Base-by-base conservation (phyloP, 106 monocot species). In the Ottelia alismoides region DNA sequence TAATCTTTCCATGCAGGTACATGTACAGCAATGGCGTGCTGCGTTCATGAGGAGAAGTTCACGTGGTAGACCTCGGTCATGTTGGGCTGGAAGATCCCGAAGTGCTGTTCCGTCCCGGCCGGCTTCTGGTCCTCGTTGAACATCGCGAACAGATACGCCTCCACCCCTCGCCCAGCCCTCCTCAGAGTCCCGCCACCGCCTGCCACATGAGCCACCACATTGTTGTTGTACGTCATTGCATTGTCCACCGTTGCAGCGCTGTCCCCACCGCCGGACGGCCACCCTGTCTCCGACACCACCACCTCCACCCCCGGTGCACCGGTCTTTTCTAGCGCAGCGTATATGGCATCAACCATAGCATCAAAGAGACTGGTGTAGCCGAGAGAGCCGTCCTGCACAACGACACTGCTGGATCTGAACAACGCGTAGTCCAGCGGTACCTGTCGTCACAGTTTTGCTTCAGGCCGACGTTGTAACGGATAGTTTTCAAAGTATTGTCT, bases 261-360 rank as follows among this genome's bases (percentile, higher is more conserved):
- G 0, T 75, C 84, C 25, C 56, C 46, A 9, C 75, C 78, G 1
- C 17, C 72, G 0, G 84, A 79, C 31, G 84, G 84, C 84, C 84
- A 85, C 19, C 79, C 72, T 27, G 56, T 79, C 69, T 84, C 78
- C 9, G 83, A 69, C 30, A 84, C 79, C 21, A 72, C 71, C 11
- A 79, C 25, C n/a, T n/a, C n/a, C n/a, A 2, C 70, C 4, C 30
- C 28, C 0, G 52, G n/a, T 0, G 27, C 64, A 0, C 78, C 79
- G 2, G 46, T 55, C 53, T 32, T 72, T 72, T 76, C 76, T 25
- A 76, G 40, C 0, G 84, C 79, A 9, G 73, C 22, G 76, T 85
- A 79, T 17, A 76, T 12, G 1, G 72, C 55, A 40, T 85, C 84
- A 4, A 79, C 51, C 1, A 67, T 24, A 0, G 84, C 84, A 25